These are phyloP conservation scores for Vaccinium darrowii DNA, from an alignment of 148 eudicot genomes.

Conservation along the genomic window DNA sequence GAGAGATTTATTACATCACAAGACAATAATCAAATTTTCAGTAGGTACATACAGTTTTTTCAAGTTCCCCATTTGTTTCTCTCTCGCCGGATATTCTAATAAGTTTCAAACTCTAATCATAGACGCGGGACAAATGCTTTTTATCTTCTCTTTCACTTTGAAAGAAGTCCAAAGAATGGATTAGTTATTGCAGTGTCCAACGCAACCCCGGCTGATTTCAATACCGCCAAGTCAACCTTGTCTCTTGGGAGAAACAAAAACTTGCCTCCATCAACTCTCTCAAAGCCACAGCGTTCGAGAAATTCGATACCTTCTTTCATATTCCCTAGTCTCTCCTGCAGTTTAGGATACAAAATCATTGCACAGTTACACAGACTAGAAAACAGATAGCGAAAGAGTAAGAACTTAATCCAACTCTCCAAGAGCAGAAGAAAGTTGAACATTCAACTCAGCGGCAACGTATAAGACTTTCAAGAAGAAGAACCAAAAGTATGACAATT, in stretches of 20 bases:
- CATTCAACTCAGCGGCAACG: neutral
- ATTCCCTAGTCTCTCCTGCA: conserved; percentile 69
- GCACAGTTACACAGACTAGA: neutral
- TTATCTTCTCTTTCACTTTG: conserved; percentile 24
- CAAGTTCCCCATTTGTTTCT: neutral
- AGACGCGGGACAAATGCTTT: neutral
- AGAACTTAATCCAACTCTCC: neutral
- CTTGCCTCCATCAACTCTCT: conserved; percentile 43
- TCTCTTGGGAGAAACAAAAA: conserved; percentile 59
- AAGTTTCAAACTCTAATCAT: neutral
- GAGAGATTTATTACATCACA: neutral
- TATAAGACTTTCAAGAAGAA: neutral
- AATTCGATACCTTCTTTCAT: conserved; percentile 56
- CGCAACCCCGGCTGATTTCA: conserved; percentile 47
- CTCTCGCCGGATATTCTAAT: neutral
- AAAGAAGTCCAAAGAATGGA: conserved; percentile 79
- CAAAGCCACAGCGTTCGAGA: conserved; percentile 89
- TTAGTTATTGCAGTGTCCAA: conserved; percentile 61
- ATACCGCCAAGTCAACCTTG: conserved; percentile 45
- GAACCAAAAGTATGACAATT: neutral
- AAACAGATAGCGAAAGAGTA: neutral
- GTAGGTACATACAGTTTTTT: neutral
- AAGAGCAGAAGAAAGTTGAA: neutral
- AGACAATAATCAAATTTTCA: neutral
- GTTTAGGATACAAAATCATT: conserved; percentile 3